Conservation (phyloP, 202 grass and related monocot species). For the Saccharum hybrid region DNA sequence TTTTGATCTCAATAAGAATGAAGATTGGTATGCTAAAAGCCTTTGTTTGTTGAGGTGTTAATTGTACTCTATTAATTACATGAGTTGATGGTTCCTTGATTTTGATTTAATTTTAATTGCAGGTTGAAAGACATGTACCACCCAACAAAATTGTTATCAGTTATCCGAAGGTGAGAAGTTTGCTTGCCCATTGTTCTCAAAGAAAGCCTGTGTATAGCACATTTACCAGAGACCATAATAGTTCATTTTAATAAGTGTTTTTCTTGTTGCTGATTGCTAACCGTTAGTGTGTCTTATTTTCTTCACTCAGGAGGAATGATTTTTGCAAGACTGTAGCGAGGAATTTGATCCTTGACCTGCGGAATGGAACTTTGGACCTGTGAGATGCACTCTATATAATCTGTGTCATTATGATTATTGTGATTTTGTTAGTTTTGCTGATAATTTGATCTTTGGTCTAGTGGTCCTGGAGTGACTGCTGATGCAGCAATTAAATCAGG, state of each 20-base stretch:
- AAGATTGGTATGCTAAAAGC: conserved; percentile 63
- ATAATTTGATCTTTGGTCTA: conserved; percentile 40
- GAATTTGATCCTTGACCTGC: conserved; percentile 71
- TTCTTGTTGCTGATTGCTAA: conserved; percentile 39
- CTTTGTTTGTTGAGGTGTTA: conserved; percentile 12
- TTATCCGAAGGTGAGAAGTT: conserved; percentile 76
- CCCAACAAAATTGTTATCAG: conserved; percentile 73
- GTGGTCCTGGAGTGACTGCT: conserved; percentile 52
- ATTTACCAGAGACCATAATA: conserved; percentile 7
- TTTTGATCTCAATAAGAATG: conserved; percentile 85
- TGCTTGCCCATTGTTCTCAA: conserved; percentile 15
- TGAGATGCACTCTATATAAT: conserved; percentile 50
- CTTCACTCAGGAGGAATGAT: conserved; percentile 71
- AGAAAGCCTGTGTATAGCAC: conserved; percentile 10
- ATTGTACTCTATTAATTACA: neutral
- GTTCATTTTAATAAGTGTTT: conserved; percentile 1
- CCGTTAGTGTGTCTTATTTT: conserved; percentile 17
- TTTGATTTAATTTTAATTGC: conserved; percentile 47
- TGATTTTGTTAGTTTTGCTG: conserved; percentile 40
- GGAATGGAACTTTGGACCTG: conserved; percentile 70
- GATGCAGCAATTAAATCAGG: conserved; percentile 44
- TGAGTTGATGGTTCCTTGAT: conserved; percentile 13
- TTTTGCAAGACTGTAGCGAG: conserved; percentile 61
- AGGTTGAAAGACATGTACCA: conserved; percentile 98
- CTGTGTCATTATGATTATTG: conserved; percentile 3